A percentile compares a stretch with the other conserved stretches of the same genome.
These are phyloP conservation scores for Chrysoporthe austroafricana DNA, from an alignment of 2,329 filamentous ascomycete genomes.

Conservation along the genomic window DNA sequence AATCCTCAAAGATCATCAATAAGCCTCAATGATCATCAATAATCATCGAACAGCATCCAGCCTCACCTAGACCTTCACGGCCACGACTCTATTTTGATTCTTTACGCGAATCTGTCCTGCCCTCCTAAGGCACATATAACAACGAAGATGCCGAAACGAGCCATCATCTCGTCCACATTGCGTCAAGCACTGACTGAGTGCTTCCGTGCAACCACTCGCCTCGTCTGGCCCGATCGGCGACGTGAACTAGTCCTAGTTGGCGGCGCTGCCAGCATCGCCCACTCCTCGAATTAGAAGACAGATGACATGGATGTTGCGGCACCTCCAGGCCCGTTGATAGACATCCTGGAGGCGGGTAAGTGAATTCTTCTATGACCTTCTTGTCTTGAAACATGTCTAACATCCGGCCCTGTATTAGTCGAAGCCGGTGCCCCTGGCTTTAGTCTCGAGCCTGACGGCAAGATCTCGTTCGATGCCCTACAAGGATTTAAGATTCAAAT, in stretches of 20 bases:
- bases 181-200: not conserved
- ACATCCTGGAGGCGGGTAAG: not conserved
- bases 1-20: no score
- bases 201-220: not conserved
- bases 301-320: not conserved
- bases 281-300: not conserved
- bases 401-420: not conserved
- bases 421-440: not conserved
- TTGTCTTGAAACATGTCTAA: not conserved
- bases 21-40: no score
- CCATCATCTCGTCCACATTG: not conserved
- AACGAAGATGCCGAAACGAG: not conserved
- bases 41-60: no score
- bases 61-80: no score
- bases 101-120: no score
- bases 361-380: not conserved
- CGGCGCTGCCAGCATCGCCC: not conserved
- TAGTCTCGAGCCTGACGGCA: not conserved
- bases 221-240: not conserved
- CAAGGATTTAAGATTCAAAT: not conserved
- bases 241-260: not conserved
- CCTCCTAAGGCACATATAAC: no score
- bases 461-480: not conserved
- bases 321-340: not conserved
- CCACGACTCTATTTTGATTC: no score